phyloP scores from a whole-genome alignment of 805 yeast genomes.

The Allodekkera sacchari region DNA sequence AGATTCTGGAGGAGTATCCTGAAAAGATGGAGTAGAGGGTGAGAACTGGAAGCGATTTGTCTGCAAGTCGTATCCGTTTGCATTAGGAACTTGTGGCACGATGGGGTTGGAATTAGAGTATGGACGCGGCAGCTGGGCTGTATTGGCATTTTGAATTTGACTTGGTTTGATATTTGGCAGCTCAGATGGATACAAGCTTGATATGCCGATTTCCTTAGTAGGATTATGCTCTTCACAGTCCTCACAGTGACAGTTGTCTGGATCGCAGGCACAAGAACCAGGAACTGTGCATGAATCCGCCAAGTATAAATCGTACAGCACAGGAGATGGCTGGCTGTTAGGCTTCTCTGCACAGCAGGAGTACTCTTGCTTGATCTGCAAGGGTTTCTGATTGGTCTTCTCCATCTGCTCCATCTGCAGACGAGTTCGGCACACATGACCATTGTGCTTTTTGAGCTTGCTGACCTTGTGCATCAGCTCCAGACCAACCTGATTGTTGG shows the following conservation, averaged over 20 bases:
- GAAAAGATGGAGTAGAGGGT: too few species aligned
- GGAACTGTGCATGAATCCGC: constrained; percentile 27
- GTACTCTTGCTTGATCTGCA: background rate
- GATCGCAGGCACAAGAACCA: constrained; percentile 27
- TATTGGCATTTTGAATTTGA: too few species aligned
- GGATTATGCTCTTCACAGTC: constrained; percentile 23
- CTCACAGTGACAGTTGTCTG: constrained; percentile 23
- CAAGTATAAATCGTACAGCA: constrained; percentile 22
- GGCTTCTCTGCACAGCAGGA: background rate
- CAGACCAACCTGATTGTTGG: constrained; percentile 24
- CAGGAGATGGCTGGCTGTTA: constrained; percentile 4
- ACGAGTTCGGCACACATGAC: constrained; percentile 8
- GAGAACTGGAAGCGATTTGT: too few species aligned
- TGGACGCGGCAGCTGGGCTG: too few species aligned
- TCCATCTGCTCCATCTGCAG: background rate
- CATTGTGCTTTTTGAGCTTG: constrained; percentile 13
- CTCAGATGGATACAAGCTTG: too few species aligned
- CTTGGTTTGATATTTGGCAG: too few species aligned
- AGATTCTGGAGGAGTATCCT: too few species aligned
- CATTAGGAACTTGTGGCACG: too few species aligned
- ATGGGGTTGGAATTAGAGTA: too few species aligned
- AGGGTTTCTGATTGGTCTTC: background rate
- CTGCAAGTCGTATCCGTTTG: too few species aligned
- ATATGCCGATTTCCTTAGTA: too few species aligned
- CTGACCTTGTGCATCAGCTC: constrained; percentile 20